Evolutionary conservation across 805 yeast species (phyloP), one percentile per base, ranked within the genome.

Genomic region (Saccharomyces kudriavzevii): DNA sequence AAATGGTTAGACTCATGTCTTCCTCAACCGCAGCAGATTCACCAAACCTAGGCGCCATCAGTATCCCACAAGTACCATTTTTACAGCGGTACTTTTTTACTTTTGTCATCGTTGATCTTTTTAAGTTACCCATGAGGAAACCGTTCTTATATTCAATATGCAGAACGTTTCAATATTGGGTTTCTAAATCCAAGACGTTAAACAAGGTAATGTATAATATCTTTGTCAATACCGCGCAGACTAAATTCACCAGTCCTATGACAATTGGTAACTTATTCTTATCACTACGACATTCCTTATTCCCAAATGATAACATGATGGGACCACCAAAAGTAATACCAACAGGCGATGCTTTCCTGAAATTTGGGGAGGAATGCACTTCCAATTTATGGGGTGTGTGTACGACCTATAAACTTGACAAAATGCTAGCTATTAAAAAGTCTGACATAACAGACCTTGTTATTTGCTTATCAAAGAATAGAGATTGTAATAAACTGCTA

Each of bases 231-330:
- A 25, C 17, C 17, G 10, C 10, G 10, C 43, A 17, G 24, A 53
- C 59, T 20, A 60, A 60, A 6, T 31, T 56, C 2, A 56, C 63
- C 9, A 53, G 63, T 11, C 59, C 61, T 1, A 52, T 52, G 1
- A 47, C 65, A 3, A 28, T 77, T 5, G 58, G 59, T n/a, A 57
- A 60, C 13, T n/a, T 53, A 8, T 27, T 51, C 24, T 20, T 40
- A 30, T 27, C 40, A 13, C 56, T 71, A 2, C 63, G 82, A 51
- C 63, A 65, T 29, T 62, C 67, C 29, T 56, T 79, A n/a, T 79
- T 79, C 54, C 82, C 83, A 2, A 65, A 64, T 26, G 81, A 79
- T 60, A 77, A 74, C 14, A 62, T 63, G n/a, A 73, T 80, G 77
- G 83, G 83, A 0, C 77, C 79, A 3, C 71, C 77, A 4, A 60